These are phyloP conservation scores for Chrysochromulina tobinii DNA, from an alignment of 78 protist species.

Conservation along the genomic window DNA sequence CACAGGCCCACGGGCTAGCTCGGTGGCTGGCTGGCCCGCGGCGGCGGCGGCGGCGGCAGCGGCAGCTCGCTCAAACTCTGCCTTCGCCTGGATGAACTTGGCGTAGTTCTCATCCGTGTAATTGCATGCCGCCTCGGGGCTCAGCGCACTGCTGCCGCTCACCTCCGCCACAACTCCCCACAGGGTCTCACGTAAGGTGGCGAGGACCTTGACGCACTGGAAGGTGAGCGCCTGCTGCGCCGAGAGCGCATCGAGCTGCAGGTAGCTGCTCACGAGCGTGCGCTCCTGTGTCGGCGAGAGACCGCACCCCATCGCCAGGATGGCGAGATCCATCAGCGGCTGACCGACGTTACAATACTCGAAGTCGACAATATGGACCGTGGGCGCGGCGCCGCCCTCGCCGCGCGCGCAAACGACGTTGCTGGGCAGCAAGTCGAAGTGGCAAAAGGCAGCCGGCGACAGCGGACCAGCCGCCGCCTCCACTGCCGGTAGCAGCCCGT, in stretches of 20 bases:
- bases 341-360: background rate
- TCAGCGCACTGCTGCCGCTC: background rate
- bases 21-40: too few species aligned
- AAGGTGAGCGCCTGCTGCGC: background rate
- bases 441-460: background rate
- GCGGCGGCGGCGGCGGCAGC: too few species aligned
- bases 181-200: background rate
- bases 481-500: too few species aligned
- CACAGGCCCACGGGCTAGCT: too few species aligned
- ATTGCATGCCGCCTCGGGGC: background rate
- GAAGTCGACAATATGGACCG: background rate
- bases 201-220: background rate
- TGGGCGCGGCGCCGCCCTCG: background rate
- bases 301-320: background rate
- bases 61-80: too few species aligned
- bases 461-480: too few species aligned
- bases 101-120: background rate
- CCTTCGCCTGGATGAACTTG: too few species aligned
- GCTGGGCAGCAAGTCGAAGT: background rate
- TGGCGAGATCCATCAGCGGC: background rate
- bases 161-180: slow-evolving; percentile 7
- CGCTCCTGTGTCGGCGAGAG: background rate
- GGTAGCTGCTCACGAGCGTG: background rate
- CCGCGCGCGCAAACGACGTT: background rate
- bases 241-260: background rate